phyloP scores from a whole-genome alignment of 768 basidiomycete species.

The Tricholoma furcatifolium region DNA sequence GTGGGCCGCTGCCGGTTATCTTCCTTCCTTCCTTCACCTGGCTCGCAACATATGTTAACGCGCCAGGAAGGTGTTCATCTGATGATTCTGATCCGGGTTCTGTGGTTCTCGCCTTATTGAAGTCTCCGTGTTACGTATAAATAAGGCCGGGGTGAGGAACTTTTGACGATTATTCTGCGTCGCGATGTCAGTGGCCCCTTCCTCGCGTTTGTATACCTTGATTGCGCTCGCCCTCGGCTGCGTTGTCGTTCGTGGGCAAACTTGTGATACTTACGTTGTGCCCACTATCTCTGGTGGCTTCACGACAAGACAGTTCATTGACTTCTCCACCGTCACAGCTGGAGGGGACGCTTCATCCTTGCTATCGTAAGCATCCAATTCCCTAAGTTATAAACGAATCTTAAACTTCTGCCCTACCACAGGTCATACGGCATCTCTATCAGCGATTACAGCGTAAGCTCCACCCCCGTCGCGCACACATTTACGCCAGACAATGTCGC shows the following conservation, averaged over 20 bases:
- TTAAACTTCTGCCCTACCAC: constrained; percentile 17
- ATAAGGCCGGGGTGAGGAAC: too few species aligned
- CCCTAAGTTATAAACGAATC: neutral
- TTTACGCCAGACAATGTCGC: constrained; percentile 30
- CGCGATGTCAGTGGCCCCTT: neutral
- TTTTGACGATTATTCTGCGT: too few species aligned
- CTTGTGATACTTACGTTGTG: constrained; percentile 27
- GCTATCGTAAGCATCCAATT: constrained; percentile 18
- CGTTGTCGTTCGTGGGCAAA: constrained; percentile 11
- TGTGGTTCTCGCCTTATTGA: too few species aligned
- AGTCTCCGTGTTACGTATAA: too few species aligned
- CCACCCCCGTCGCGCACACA: constrained; percentile 21
- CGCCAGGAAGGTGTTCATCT: too few species aligned
- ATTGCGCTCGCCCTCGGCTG: too few species aligned
- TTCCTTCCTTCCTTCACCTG: too few species aligned
- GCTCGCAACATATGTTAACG: too few species aligned
- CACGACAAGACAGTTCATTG: constrained; percentile 21
- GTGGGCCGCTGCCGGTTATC: too few species aligned
- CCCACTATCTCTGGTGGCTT: constrained; percentile 28
- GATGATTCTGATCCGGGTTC: too few species aligned
- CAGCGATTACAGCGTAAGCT: constrained; percentile 24
- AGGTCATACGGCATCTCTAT: constrained; percentile 27
- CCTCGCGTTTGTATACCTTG: neutral
- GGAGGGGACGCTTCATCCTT: constrained; percentile 20
- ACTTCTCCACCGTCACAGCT: constrained; percentile 25